Percentiles rank a stretch among this genome's conserved stretches.
Evolutionary conservation across 139 green algal genomes (phyloP).

Genomic region (Marvania coccoides): DNA sequence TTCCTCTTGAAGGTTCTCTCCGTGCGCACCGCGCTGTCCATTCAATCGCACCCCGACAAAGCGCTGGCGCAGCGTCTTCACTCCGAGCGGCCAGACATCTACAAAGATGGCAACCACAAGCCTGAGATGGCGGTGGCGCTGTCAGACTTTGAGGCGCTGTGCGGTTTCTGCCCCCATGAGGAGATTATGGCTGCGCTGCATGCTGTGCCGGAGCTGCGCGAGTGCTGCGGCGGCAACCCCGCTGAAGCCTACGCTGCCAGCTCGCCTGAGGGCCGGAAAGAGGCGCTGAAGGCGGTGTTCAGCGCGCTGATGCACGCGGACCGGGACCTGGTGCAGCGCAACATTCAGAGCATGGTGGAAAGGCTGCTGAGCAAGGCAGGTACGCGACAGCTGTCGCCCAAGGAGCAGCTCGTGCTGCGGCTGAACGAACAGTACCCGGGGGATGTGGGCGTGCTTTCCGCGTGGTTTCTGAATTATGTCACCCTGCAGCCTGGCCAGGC

Average conservation of each 20-base stretch:
- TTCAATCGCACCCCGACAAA: conserved; percentile 98
- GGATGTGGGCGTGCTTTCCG: conserved; percentile 88
- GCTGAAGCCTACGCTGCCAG: neutral
- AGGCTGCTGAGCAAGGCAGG: conserved; percentile 29
- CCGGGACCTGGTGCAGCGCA: conserved; percentile 14
- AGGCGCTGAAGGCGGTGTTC: conserved; percentile 65
- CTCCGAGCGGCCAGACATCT: conserved; percentile 67
- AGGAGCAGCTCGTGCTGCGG: conserved; percentile 70
- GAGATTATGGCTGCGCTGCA: conserved; percentile 49
- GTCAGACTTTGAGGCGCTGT: conserved; percentile 85
- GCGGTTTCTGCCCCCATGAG: conserved; percentile 63
- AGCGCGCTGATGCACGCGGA: conserved; percentile 74
- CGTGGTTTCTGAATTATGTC: conserved; percentile 92
- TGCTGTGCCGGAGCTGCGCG: conserved; percentile 43
- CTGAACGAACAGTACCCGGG: conserved; percentile 87
- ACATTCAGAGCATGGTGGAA: conserved; percentile 39
- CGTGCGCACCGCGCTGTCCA: conserved; percentile 90
- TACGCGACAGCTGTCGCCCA: conserved; percentile 6
- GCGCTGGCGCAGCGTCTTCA: conserved; percentile 82
- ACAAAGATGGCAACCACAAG: conserved; percentile 98
- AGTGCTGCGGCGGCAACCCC: conserved; percentile 16
- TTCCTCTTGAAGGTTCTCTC: conserved; percentile 98
- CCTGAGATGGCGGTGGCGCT: conserved; percentile 97
- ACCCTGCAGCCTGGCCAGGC: conserved; percentile 45
- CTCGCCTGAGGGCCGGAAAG: neutral